Evolutionary conservation across 345 rosid genomes (phyloP).

Genomic region (Heritiera fomes): DNA sequence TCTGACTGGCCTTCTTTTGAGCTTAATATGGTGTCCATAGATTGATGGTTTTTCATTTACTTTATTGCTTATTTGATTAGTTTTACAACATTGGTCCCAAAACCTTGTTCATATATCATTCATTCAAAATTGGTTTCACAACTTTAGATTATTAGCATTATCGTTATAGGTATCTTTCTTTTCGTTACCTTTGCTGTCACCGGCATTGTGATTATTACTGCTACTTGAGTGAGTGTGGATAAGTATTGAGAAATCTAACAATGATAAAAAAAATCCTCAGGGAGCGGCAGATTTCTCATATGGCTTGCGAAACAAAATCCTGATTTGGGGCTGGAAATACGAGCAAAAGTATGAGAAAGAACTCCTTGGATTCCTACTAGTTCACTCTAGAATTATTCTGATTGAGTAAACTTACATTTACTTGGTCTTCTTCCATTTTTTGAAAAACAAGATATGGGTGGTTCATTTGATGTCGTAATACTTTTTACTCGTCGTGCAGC

Average conservation of each 20-base stretch:
- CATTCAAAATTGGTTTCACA: too few species aligned
- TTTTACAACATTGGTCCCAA: neutral
- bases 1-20: neutral
- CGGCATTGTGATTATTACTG: neutral
- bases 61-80: neutral
- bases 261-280: slow-evolving; percentile 36
- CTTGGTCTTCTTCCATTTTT: slow-evolving; percentile 6
- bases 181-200: too few species aligned
- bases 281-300: slow-evolving; percentile 91
- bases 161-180: too few species aligned
- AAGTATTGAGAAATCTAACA: slow-evolving; percentile 22
- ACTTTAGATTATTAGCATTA: too few species aligned
- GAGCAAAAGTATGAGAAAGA: slow-evolving; percentile 62
- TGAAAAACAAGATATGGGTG: slow-evolving; percentile 1
- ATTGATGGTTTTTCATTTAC: neutral
- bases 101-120: too few species aligned
- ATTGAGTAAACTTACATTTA: slow-evolving; percentile 27
- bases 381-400: slow-evolving; percentile 29
- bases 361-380: slow-evolving; percentile 34
- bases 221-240: slow-evolving; percentile 2
- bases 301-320: slow-evolving; percentile 76
- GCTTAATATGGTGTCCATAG: neutral
- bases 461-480: slow-evolving; percentile 18
- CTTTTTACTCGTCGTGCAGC: slow-evolving; percentile 46
- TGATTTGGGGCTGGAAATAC: slow-evolving; percentile 82